These are phyloP conservation scores for Parmelia sp. DNA, from an alignment of 495 filamentous ascomycete species.

Conservation along the genomic window DNA sequence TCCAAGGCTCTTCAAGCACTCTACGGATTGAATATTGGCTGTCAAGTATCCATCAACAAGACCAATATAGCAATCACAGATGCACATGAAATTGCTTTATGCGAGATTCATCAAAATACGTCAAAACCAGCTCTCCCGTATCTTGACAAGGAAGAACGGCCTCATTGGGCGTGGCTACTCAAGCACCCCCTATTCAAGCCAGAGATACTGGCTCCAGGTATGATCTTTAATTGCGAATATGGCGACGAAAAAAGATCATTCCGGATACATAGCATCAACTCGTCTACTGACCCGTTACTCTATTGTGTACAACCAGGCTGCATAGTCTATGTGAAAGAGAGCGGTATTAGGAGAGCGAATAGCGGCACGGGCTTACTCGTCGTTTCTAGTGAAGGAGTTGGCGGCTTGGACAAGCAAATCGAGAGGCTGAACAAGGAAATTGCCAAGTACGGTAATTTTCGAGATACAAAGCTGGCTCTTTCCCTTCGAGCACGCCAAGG, in stretches of 20 bases:
- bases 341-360: too few species aligned
- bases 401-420: constrained; percentile 58
- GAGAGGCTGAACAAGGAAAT: constrained; percentile 57
- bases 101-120: constrained; percentile 44
- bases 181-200: constrained; percentile 50
- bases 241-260: constrained; percentile 44
- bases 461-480: constrained; percentile 41
- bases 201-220: constrained; percentile 37
- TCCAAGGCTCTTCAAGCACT: constrained; percentile 59
- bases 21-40: constrained; percentile 58
- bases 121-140: constrained; percentile 30
- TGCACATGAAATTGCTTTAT: constrained; percentile 42
- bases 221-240: constrained; percentile 42
- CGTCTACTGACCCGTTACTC: constrained; percentile 25
- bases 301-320: constrained; percentile 37
- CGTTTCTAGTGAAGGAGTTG: constrained; percentile 41
- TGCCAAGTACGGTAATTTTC: constrained; percentile 40
- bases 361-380: constrained; percentile 5
- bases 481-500: constrained; percentile 43
- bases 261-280: constrained; percentile 35
- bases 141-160: constrained; percentile 41
- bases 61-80: constrained; percentile 35
- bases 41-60: constrained; percentile 38
- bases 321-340: constrained; percentile 33
- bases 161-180: constrained; percentile 60